phyloP scores from a whole-genome alignment of 768 basidiomycete species.

The Termitomyces sp. region DNA sequence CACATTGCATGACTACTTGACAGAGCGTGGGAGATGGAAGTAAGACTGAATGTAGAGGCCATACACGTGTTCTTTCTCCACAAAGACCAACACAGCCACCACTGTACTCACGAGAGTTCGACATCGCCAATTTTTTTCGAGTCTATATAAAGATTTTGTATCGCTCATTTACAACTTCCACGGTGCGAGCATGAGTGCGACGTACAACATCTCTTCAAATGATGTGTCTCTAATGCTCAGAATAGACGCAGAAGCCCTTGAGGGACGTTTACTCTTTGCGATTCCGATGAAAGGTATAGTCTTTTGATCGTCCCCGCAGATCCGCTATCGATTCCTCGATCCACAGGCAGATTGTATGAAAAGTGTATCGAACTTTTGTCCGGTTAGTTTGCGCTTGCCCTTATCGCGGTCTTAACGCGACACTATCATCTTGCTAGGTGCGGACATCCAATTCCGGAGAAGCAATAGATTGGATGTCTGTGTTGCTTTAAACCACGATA shows the following conservation, averaged over 20 bases:
- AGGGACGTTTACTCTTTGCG: slow-evolving; percentile 87
- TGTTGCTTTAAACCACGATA: slow-evolving; percentile 88
- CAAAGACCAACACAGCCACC: not conserved
- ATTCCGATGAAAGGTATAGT: slow-evolving; percentile 92
- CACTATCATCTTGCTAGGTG: slow-evolving; percentile 44
- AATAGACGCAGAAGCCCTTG: slow-evolving; percentile 68
- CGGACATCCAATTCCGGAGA: slow-evolving; percentile 92
- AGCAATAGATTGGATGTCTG: slow-evolving; percentile 87
- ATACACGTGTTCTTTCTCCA: too few relatives aligned
- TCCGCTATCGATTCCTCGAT: not conserved
- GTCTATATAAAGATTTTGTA: not conserved
- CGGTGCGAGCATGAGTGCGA: slow-evolving; percentile 12
- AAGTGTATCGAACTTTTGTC: slow-evolving; percentile 82
- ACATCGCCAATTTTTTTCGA: not conserved
- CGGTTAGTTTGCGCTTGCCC: slow-evolving; percentile 41
- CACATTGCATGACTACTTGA: not conserved
- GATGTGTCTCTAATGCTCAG: not conserved
- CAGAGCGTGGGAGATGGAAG: not conserved
- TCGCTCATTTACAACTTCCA: not conserved
- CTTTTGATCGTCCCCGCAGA: not conserved
- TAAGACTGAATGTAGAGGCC: too few relatives aligned
- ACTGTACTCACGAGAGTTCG: not conserved
- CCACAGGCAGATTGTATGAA: slow-evolving; percentile 63
- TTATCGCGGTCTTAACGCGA: not conserved
- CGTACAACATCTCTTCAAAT: not conserved